A percentile compares a stretch with the other conserved stretches of the same genome.
Evolutionary conservation across 371 early-diverging fungal genomes (phyloP).

Genomic region (Mucor piriformis): DNA sequence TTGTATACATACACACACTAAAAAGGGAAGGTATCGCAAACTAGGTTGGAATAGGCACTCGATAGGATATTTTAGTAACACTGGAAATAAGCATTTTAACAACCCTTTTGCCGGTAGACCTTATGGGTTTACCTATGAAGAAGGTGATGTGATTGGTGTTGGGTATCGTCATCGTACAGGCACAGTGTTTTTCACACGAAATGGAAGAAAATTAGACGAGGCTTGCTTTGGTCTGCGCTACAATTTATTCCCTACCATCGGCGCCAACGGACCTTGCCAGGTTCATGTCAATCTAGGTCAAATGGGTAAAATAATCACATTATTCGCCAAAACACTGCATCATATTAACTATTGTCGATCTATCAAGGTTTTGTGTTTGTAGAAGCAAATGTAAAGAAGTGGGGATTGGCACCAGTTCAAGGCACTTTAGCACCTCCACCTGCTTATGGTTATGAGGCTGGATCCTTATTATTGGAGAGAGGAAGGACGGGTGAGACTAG

Average conservation of each 20-base stretch:
- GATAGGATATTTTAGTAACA: conserved; percentile 71
- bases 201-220: conserved; percentile 69
- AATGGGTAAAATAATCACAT: conserved; percentile 35
- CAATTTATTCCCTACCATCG: conserved; percentile 67
- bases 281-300: conserved; percentile 70
- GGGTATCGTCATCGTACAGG: conserved; percentile 79
- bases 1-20: too few relatives aligned
- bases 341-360: too few relatives aligned
- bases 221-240: conserved; percentile 58
- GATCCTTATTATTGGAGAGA: conserved; percentile 32
- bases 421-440: conserved; percentile 73
- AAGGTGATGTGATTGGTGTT: conserved; percentile 79
- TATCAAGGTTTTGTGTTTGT: conserved; percentile 71
- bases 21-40: neutral
- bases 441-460: conserved; percentile 55
- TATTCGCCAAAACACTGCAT: too few relatives aligned
- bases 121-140: conserved; percentile 63
- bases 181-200: conserved; percentile 78
- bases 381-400: conserved; percentile 82
- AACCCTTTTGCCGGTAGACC: conserved; percentile 64
- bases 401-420: conserved; percentile 79
- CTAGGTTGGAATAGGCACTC: conserved; percentile 74
- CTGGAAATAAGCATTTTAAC: conserved; percentile 68
- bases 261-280: conserved; percentile 66
- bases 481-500: conserved; percentile 26